Base-by-base conservation (phyloP, 352 stramenopile species). In the Thraustochytrium sp. region DNA sequence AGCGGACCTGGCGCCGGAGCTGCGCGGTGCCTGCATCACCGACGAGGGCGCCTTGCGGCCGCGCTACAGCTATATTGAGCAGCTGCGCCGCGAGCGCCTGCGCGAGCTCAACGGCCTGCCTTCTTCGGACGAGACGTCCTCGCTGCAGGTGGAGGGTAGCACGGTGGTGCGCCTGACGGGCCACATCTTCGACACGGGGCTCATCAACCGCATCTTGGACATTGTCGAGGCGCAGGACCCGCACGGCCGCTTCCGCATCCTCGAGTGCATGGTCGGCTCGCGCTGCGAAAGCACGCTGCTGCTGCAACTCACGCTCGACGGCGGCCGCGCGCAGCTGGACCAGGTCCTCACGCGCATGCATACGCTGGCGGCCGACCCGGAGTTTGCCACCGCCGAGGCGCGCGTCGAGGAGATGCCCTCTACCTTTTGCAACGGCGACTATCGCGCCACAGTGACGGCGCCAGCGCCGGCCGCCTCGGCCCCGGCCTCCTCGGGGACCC, bases 131-230 rank as follows among this genome's bases (percentile, higher is more conserved):
- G 37, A 62, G 44, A 2, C 29, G 29, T 54, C 59, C 29, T 65
- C 68, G 42, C 76, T 85, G n/a, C 51, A 92, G 48, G 86, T 95
- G 26, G 91, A 89, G 2, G 91, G 91, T 11, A 93, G 88, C 85
- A 94, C 91, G 0, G 94, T 92, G 54, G 29, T 96, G 40, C 87
- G 92, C 1, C 84, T 97, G 3, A 87, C 96, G 75, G 95, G 95
- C 2, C 95, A 98, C 86, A 88, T 98, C 46, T 98, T 98, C 86
- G 95, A 98, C 90, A 97, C 92, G 11, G 93, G 93, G 36, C 86
- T 98, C 31, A 98, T 98, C 86, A 98, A 98, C 87, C 91, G 97
- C 82, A 87, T 98, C 8, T 88, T 98, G 16, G 95, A 98, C 88
- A 89, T 97, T 18, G 93, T 98, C 75, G 94, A 98, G 82, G 86